Evolutionary conservation across 345 rosid genomes (phyloP).

Genomic region (Capsella bursapastoris): DNA sequence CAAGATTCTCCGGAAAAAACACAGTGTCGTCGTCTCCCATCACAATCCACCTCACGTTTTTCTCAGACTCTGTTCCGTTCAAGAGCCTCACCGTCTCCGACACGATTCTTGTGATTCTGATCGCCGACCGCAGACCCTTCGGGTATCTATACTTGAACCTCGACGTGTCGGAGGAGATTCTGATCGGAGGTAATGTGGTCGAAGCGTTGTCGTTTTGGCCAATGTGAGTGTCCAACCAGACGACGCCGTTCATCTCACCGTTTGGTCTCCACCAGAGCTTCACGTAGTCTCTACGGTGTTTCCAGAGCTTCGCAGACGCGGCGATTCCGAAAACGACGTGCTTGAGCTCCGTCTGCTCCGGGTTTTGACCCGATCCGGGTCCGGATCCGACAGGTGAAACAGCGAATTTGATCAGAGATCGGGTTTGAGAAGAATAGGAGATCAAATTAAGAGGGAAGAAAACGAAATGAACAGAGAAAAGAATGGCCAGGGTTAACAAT

Average conservation of each 20-base stretch:
- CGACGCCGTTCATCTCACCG: slow-evolving; percentile 59
- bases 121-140: slow-evolving; percentile 60
- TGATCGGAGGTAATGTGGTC: slow-evolving; percentile 50
- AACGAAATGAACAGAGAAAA: slow-evolving; percentile 32
- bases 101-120: slow-evolving; percentile 68
- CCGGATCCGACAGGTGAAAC: slow-evolving; percentile 26
- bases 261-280: slow-evolving; percentile 75
- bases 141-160: slow-evolving; percentile 54
- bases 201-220: slow-evolving; percentile 35
- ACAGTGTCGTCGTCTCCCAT: slow-evolving; percentile 94
- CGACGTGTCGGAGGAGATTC: slow-evolving; percentile 59
- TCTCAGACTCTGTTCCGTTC: slow-evolving; percentile 45
- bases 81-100: slow-evolving; percentile 65
- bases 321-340: slow-evolving; percentile 82
- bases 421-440: slow-evolving; percentile 16
- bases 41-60: slow-evolving; percentile 73
- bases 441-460: slow-evolving; percentile 29
- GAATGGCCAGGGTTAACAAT: slow-evolving; percentile 26
- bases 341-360: slow-evolving; percentile 47
- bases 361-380: slow-evolving; percentile 4
- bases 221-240: slow-evolving; percentile 67
- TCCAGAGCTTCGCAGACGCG: slow-evolving; percentile 70
- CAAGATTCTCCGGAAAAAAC: slow-evolving; percentile 66
- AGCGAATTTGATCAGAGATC: slow-evolving; percentile 1
- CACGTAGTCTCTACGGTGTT: slow-evolving; percentile 61